Evolutionary conservation across 1,284 basidiomycete species (phyloP), one percentile per base, ranked within the genome.

Genomic region (Rhodotorula sp.): DNA sequence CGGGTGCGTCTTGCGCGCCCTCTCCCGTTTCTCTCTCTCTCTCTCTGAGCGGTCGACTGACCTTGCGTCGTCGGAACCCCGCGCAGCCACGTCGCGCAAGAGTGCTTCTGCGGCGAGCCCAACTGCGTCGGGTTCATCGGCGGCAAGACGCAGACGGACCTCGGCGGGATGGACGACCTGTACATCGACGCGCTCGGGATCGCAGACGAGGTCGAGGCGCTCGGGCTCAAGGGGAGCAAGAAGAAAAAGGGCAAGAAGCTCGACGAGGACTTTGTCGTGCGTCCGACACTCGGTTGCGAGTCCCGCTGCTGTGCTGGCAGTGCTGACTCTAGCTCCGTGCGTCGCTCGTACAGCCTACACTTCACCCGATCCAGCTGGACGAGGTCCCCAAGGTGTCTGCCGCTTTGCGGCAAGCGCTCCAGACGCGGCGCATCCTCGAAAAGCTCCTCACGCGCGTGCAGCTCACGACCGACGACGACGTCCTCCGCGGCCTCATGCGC

Each of bases 151-250:
- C 97, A 99, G 83, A 99, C 97, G 1, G 97, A 99, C 80, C 86
- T 98, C 27, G 90, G 85, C 21, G 85, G 90, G 23, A 96, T 99
- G 89, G 93, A 97, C 80, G 93, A 98, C 78, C 85, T 98, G 16
- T 94, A 92, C 83, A 87, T 99, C 54, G 94, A 98, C 79, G 94
- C 96, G n/a, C 88, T 99, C 68, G 96, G 96, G 81, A 97, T 98
- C 70, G 87, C 89, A 17, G 95, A 97, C 61, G 93, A 97, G 79
- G 91, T 92, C 19, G 91, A 92, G 77, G 83, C 86, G 62, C 84
- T 89, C 27, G 83, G 83, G 17, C 59, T 74, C 50, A 66, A 94
- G 81, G 94, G 94, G 3, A 91, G 84, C 70, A 94, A 90, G 84
- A 93, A 90, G 85, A 94, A 89, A 86, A 95, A 90, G 81, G 87